phyloP scores from a whole-genome alignment of 1,284 basidiomycete genomes.

The Afroboletus lepidellus region DNA sequence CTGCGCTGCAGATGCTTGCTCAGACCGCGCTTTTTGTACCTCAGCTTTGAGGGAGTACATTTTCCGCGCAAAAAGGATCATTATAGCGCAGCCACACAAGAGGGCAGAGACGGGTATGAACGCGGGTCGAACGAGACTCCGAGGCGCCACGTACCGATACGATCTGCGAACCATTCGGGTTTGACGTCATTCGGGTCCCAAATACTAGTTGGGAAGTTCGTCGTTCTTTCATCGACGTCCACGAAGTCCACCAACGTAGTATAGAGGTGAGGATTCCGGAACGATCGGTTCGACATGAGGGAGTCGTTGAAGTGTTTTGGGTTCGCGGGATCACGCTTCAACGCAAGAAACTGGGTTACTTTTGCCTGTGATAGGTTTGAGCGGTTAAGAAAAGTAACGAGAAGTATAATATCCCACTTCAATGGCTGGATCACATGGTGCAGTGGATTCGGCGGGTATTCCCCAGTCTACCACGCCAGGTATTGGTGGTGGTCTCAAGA shows the following conservation, averaged over 20 bases:
- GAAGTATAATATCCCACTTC: slow-evolving; percentile 44
- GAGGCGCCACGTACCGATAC: slow-evolving; percentile 54
- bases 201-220: slow-evolving; percentile 69
- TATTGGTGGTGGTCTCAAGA: slow-evolving; percentile 63
- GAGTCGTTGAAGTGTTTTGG: slow-evolving; percentile 95
- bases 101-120: slow-evolving; percentile 25
- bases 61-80: slow-evolving; percentile 2
- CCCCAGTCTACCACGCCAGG: slow-evolving; percentile 72
- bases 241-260: slow-evolving; percentile 90
- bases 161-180: slow-evolving; percentile 67
- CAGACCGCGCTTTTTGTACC: slow-evolving; percentile 45
- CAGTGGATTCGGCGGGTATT: slow-evolving; percentile 62
- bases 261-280: slow-evolving; percentile 94
- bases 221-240: slow-evolving; percentile 81
- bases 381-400: neutral
- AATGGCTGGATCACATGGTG: slow-evolving; percentile 58
- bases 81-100: slow-evolving; percentile 3
- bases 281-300: slow-evolving; percentile 84
- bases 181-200: slow-evolving; percentile 69
- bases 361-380: slow-evolving; percentile 56
- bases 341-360: slow-evolving; percentile 68
- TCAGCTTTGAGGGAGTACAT: slow-evolving; percentile 39
- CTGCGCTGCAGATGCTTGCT: slow-evolving; percentile 32
- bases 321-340: slow-evolving; percentile 61
- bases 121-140: slow-evolving; percentile 6